These are phyloP conservation scores for Klebsormidium nitens DNA, from an alignment of 139 green algal species.

Conservation along the genomic window DNA sequence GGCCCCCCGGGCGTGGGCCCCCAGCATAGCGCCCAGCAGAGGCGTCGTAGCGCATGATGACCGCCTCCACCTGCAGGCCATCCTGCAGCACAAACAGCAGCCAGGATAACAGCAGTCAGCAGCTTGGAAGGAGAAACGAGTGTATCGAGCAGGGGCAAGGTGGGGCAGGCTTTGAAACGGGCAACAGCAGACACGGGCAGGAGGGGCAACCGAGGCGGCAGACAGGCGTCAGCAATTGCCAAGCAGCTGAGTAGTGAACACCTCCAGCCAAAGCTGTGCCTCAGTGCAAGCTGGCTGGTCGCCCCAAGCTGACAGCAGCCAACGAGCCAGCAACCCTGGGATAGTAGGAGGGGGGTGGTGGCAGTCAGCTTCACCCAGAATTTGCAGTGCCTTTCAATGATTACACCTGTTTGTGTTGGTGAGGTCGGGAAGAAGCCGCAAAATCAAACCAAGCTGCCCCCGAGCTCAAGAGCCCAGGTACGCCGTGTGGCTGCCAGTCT, in stretches of 20 bases:
- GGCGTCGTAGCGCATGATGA: constrained; percentile 47
- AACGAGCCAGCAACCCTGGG: too few species aligned
- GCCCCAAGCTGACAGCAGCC: too few species aligned
- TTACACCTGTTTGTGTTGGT: background rate
- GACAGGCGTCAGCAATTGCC: background rate
- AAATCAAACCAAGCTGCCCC: background rate
- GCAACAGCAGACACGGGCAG: background rate
- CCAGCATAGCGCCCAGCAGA: constrained; percentile 27
- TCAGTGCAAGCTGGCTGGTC: too few species aligned
- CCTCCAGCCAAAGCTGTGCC: too few species aligned
- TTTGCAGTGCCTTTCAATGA: background rate
- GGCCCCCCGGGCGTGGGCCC: constrained; percentile 24
- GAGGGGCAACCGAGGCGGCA: background rate
- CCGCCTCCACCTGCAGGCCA: constrained; percentile 76
- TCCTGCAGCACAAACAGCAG: constrained; percentile 67
- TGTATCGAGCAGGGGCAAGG: background rate
- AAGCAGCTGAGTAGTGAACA: background rate
- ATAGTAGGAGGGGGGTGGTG: too few species aligned
- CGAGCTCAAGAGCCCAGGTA: too few species aligned
- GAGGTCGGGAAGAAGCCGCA: background rate
- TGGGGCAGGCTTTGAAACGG: background rate
- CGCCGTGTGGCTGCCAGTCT: background rate
- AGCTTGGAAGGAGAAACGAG: background rate
- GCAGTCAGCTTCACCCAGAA: too few species aligned
- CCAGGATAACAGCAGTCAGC: background rate